Evolutionary conservation across 345 rosid species (phyloP).

Genomic region (Erucastrum elatum): DNA sequence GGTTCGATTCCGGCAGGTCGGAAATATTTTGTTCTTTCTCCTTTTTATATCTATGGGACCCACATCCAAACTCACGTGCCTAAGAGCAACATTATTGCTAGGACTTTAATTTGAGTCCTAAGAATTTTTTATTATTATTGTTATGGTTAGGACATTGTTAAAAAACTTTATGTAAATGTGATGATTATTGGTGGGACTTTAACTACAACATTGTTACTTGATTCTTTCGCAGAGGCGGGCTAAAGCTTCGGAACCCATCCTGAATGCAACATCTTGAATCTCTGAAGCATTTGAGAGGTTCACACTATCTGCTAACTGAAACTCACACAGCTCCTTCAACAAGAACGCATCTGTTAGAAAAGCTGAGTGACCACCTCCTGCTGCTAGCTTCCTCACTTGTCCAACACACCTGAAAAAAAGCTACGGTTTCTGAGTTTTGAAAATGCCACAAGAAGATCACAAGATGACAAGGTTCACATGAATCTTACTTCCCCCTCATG

Average conservation of each 20-base stretch:
- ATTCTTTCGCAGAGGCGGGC: conserved; percentile 91
- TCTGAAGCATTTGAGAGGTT: conserved; percentile 66
- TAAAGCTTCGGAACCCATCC: conserved; percentile 85
- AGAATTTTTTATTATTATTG: no score
- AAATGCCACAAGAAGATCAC: no score
- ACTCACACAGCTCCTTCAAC: conserved; percentile 88
- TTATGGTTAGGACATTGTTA: no score
- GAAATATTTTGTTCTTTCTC: conserved; percentile 8
- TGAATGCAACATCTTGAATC: conserved; percentile 79
- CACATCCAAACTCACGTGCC: conserved; percentile 37
- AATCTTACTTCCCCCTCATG: no score
- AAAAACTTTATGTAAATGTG: no score
- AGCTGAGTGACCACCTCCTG: conserved; percentile 98
- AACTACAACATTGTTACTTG: conserved; percentile 49
- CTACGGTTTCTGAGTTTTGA: no score
- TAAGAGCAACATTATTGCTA: neutral
- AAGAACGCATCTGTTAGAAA: conserved; percentile 94
- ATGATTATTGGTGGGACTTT: no score
- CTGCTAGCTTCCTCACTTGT: conserved; percentile 88
- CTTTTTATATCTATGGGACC: neutral
- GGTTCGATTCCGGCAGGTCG: conserved; percentile 91
- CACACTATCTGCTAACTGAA: conserved; percentile 76
- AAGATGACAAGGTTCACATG: no score
- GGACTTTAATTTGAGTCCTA: no score
- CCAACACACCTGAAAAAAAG: conserved; percentile 93